phyloP scores from a whole-genome alignment of 2,329 filamentous ascomycete species.

The Thielaviopsis euricoi region DNA sequence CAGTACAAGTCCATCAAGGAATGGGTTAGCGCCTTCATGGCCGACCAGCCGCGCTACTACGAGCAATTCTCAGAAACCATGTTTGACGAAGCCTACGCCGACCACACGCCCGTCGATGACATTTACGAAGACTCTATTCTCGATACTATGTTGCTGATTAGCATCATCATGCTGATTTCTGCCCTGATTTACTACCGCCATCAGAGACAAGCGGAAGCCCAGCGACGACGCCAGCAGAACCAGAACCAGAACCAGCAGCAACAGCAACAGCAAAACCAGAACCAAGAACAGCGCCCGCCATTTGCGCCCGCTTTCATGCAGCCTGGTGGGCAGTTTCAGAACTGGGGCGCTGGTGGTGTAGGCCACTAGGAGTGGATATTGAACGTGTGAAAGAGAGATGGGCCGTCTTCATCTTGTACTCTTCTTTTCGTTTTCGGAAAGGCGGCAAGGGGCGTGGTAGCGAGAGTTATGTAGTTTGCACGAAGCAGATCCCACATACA shows the following conservation, averaged over 20 bases:
- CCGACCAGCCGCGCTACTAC: slow-evolving; percentile 49
- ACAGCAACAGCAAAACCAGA: slow-evolving; percentile 12
- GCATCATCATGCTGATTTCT: slow-evolving; percentile 55
- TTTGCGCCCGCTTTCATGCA: slow-evolving; percentile 24
- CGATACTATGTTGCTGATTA: slow-evolving; percentile 73
- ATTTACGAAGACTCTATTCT: slow-evolving; percentile 61
- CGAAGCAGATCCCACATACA: too few relatives aligned
- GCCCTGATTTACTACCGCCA: slow-evolving; percentile 71
- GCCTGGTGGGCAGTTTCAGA: slow-evolving; percentile 48
- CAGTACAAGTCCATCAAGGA: slow-evolving; percentile 67
- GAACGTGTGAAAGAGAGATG: too few relatives aligned
- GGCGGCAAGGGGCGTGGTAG: neutral
- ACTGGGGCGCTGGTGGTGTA: slow-evolving; percentile 48
- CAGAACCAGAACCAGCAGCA: neutral
- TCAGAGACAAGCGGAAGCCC: slow-evolving; percentile 43
- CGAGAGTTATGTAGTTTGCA: neutral
- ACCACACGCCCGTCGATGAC: slow-evolving; percentile 43
- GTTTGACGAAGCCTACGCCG: slow-evolving; percentile 33
- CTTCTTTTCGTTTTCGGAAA: neutral
- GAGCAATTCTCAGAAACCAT: slow-evolving; percentile 38
- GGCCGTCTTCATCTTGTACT: neutral
- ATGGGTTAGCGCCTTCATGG: slow-evolving; percentile 75
- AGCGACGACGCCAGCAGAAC: slow-evolving; percentile 14
- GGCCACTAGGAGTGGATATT: slow-evolving; percentile 20
- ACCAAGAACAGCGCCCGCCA: neutral